Percentiles rank a stretch among this genome's conserved stretches.
Evolutionary conservation across 192 early-diverging fungal species (phyloP).

Genomic region (Diversispora eburnea): DNA sequence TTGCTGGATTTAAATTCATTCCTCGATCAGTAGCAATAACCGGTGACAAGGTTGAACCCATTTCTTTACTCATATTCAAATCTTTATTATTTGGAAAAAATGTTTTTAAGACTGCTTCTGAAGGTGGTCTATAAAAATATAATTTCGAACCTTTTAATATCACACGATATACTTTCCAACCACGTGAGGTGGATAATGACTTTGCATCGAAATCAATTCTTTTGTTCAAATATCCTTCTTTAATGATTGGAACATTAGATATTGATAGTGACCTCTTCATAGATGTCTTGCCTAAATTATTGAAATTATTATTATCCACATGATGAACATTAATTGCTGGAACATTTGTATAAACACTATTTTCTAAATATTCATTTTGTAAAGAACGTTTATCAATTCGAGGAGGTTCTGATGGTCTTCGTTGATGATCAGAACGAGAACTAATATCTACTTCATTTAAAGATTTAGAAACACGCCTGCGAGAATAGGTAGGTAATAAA

Average conservation of each 20-base stretch:
- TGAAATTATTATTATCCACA: background rate
- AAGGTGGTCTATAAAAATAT: slow-evolving; percentile 67
- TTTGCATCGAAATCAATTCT: slow-evolving; percentile 68
- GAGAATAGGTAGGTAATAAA: background rate
- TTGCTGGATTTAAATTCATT: slow-evolving; percentile 51
- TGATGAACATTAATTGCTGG: slow-evolving; percentile 20
- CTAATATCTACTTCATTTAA: slow-evolving; percentile 15
- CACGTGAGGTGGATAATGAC: slow-evolving; percentile 52
- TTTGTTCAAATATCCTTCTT: slow-evolving; percentile 72
- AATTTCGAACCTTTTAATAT: slow-evolving; percentile 69
- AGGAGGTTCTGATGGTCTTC: slow-evolving; percentile 19
- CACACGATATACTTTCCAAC: slow-evolving; percentile 77
- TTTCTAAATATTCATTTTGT: background rate
- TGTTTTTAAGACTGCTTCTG: slow-evolving; percentile 46
- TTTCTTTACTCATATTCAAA: slow-evolving; percentile 4
- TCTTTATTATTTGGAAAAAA: slow-evolving; percentile 34
- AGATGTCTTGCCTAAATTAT: too few species aligned
- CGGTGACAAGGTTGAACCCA: slow-evolving; percentile 31
- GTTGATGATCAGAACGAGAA: slow-evolving; percentile 4
- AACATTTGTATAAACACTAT: background rate
- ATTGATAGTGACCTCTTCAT: background rate
- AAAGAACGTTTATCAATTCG: background rate
- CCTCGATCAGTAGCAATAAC: slow-evolving; percentile 38
- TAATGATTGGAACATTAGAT: slow-evolving; percentile 28
- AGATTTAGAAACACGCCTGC: slow-evolving; percentile 4